These are phyloP conservation scores for Coniella vitis DNA, from an alignment of 2,329 filamentous ascomycete species.

Conservation along the genomic window DNA sequence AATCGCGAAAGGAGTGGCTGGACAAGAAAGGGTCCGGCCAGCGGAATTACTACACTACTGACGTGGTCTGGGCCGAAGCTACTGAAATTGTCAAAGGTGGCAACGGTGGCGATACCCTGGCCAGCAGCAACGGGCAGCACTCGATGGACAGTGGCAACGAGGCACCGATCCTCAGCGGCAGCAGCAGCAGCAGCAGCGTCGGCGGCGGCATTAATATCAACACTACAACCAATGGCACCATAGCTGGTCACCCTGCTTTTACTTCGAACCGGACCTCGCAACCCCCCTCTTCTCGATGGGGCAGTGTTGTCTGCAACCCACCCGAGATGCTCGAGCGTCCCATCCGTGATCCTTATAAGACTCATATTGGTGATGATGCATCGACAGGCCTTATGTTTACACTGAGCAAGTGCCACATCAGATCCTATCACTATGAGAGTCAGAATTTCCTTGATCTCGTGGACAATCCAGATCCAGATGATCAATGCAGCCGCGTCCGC, in stretches of 20 bases:
- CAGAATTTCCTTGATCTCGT: conserved; percentile 55
- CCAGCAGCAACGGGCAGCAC: neutral
- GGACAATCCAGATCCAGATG: conserved; percentile 34
- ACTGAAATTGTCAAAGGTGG: neutral
- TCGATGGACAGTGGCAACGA: neutral
- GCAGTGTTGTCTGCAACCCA: conserved; percentile 26
- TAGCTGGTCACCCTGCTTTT: conserved; percentile 1
- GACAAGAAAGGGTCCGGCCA: conserved; percentile 45
- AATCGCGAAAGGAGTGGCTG: conserved; percentile 63
- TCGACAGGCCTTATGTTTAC: conserved; percentile 36
- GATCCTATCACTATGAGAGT: conserved; percentile 46
- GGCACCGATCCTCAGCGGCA: neutral
- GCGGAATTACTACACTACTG: conserved; percentile 59
- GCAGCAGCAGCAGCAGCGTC: neutral
- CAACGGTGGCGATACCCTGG: neutral
- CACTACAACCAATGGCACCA: neutral
- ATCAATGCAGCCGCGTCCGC: conserved; percentile 32
- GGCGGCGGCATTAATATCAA: neutral
- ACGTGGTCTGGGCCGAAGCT: conserved; percentile 35
- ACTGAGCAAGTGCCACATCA: conserved; percentile 46
- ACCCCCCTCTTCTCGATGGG: neutral
- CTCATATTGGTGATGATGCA: conserved; percentile 43
- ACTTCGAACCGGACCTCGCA: neutral
- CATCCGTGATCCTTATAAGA: conserved; percentile 32
- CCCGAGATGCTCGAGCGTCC: conserved; percentile 11